These are phyloP conservation scores for Phyllosticta ampelicida DNA, from an alignment of 2,329 filamentous ascomycete genomes.

Conservation along the genomic window DNA sequence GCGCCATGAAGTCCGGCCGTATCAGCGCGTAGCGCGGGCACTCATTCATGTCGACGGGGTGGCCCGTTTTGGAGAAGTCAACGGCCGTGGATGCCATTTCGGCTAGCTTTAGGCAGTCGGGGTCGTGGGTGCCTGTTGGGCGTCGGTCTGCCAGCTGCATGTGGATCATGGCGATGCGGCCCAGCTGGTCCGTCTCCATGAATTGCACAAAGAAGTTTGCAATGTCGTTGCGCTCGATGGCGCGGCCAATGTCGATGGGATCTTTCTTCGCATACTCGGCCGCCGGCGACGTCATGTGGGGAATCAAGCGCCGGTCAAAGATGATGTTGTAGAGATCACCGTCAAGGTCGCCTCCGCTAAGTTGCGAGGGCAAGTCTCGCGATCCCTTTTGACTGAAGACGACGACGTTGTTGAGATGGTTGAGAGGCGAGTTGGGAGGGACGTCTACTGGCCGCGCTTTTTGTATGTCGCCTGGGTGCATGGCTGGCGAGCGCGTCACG, in stretches of 20 bases:
- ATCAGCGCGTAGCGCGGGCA: constrained; percentile 14
- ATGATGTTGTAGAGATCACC: constrained; percentile 76
- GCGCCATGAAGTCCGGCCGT: constrained; percentile 46
- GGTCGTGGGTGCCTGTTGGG: constrained; percentile 20
- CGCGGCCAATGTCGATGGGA: constrained; percentile 49
- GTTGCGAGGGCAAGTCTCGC: constrained; percentile 65
- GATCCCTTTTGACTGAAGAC: constrained; percentile 62
- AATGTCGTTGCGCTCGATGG: constrained; percentile 56
- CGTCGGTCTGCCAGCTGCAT: constrained; percentile 31
- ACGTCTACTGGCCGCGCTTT: constrained; percentile 48
- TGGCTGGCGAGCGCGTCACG: constrained; percentile 67
- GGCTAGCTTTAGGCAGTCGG: constrained; percentile 28
- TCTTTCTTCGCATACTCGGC: constrained; percentile 57
- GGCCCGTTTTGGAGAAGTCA: constrained; percentile 46
- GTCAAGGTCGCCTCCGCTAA: constrained; percentile 75
- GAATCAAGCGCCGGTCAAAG: constrained; percentile 49
- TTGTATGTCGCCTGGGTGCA: constrained; percentile 76
- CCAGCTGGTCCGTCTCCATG: constrained; percentile 34
- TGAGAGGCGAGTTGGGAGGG: constrained; percentile 50
- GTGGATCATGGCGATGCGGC: constrained; percentile 32
- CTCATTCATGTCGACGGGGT: constrained; percentile 26
- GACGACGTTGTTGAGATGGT: constrained; percentile 58
- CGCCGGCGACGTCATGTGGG: constrained; percentile 38
- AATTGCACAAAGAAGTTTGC: constrained; percentile 64
- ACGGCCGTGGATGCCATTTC: constrained; percentile 29